Evolutionary conservation across 2,329 filamentous ascomycete species (phyloP), one percentile per base, ranked within the genome.

Genomic region (Emmonsia crescens): DNA sequence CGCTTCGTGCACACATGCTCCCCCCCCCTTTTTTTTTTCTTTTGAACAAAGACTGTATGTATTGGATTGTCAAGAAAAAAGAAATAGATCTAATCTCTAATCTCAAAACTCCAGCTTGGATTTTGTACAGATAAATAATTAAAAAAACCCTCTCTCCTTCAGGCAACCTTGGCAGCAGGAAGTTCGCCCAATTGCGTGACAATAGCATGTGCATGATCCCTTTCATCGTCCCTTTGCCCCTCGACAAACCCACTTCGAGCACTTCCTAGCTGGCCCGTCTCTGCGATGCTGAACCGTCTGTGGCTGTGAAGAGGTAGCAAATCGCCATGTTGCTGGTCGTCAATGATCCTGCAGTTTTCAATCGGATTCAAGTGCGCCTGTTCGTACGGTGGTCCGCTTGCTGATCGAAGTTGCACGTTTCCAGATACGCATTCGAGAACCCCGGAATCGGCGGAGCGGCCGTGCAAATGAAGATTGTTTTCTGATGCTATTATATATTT

Each of bases 191-290:
- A 21, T 8, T 38, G 52, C 1, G 33, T 27, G 31, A 10, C n/a
- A 24, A 55, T 24, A 55, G 19, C 52, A n/a, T 38, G 9, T 19
- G 12, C n/a, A 55, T 14, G 33, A 16, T 55, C 31, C n/a, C 38
- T 38, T 55, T 33, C 31, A 24, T 57, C 24, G 14, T 57, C 16
- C 14, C 38, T 57, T 2, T 44, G 16, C 16, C n/a, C 19, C 36
- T 44, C 55, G 14, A 29, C 36, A 46, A 29, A 21, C 24, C 27
- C 51, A 27, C 52, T 54, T 40, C 62, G 61, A 24, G 14, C 24
- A 59, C 38, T 57, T 19, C 61, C 61, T 5, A 63, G 55, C 52
- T 64, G 63, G 24, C 63, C 63, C 3, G 61, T 64, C 36, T 64
- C 63, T 24, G 63, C 61, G 31, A 61, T 54, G 48, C 62, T 59